These are phyloP conservation scores for Nowakowskiella sp. DNA, from an alignment of 192 early-diverging fungal species.

Conservation along the genomic window DNA sequence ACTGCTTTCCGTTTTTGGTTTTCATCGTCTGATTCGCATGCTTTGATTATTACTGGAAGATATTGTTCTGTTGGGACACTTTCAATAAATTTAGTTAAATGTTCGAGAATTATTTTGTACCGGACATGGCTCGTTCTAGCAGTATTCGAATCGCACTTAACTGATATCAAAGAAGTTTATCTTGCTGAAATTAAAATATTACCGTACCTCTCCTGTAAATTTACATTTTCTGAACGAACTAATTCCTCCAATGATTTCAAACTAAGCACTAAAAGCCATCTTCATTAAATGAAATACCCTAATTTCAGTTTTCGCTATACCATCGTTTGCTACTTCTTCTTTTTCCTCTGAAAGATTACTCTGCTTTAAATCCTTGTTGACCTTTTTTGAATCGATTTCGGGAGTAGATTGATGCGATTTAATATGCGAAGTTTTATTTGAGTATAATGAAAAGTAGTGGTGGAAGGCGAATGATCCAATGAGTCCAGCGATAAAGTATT, in stretches of 20 bases:
- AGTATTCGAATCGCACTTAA: conserved; percentile 65
- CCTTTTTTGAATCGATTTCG: too few relatives aligned
- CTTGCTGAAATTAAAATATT: not conserved
- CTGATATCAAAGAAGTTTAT: not conserved
- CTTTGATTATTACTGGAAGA: not conserved
- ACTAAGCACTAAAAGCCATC: conserved; percentile 16
- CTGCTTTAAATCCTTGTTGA: too few relatives aligned
- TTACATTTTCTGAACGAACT: conserved; percentile 36
- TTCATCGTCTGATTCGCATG: conserved; percentile 21
- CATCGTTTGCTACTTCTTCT: too few relatives aligned
- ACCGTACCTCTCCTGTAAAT: conserved; percentile 42
- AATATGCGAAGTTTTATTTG: too few relatives aligned
- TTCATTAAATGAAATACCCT: too few relatives aligned
- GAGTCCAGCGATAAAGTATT: too few relatives aligned
- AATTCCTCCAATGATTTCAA: conserved; percentile 39
- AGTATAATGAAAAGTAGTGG: too few relatives aligned
- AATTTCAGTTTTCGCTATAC: too few relatives aligned
- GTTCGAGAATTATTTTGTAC: conserved; percentile 24
- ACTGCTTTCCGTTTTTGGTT: conserved; percentile 49
- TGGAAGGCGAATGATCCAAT: too few relatives aligned
- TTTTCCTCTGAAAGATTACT: too few relatives aligned
- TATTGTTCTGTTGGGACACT: conserved; percentile 5
- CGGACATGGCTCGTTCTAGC: conserved; percentile 62
- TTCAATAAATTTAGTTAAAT: not conserved
- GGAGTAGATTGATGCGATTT: too few relatives aligned